Conservation (phyloP, 2,329 filamentous ascomycete genomes). For the Peltaster fructicola region DNA sequence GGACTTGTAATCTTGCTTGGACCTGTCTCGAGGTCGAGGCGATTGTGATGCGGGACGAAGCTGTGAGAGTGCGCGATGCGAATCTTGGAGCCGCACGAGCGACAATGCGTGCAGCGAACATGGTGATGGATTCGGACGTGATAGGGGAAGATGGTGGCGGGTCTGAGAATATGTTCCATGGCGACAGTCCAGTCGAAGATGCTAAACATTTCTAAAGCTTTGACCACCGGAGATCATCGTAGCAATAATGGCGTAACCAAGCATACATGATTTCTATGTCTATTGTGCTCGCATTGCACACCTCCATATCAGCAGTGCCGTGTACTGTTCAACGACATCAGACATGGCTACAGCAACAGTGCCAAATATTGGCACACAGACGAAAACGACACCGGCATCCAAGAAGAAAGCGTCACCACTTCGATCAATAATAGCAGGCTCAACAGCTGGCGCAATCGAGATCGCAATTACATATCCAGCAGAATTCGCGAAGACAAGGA, state of each 20-base stretch:
- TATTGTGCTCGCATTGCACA: too few species aligned
- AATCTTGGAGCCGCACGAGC: slow-evolving; percentile 28
- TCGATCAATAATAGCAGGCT: slow-evolving; percentile 80
- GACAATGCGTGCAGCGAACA: slow-evolving; percentile 29
- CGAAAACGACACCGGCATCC: slow-evolving; percentile 5
- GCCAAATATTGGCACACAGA: slow-evolving; percentile 9
- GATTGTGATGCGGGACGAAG: slow-evolving; percentile 20
- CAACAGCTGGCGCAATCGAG: slow-evolving; percentile 84
- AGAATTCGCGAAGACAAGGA: slow-evolving; percentile 91
- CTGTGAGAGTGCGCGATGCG: slow-evolving; percentile 23
- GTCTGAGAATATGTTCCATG: neutral
- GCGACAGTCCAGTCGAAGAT: too few species aligned
- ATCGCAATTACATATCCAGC: slow-evolving; percentile 92
- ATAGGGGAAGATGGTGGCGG: neutral
- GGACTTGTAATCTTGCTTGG: slow-evolving; percentile 8
- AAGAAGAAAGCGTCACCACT: slow-evolving; percentile 51
- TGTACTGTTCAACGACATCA: slow-evolving; percentile 5
- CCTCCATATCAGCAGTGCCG: too few species aligned
- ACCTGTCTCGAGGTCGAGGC: slow-evolving; percentile 13
- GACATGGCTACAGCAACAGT: slow-evolving; percentile 9
- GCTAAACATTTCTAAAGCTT: too few species aligned
- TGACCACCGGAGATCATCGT: too few species aligned
- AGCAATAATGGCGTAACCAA: too few species aligned
- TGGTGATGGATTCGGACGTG: slow-evolving; percentile 11
- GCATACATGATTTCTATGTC: too few species aligned